Conservation (phyloP, 2,329 filamentous ascomycete species). For the Tolypocladium paradoxum region DNA sequence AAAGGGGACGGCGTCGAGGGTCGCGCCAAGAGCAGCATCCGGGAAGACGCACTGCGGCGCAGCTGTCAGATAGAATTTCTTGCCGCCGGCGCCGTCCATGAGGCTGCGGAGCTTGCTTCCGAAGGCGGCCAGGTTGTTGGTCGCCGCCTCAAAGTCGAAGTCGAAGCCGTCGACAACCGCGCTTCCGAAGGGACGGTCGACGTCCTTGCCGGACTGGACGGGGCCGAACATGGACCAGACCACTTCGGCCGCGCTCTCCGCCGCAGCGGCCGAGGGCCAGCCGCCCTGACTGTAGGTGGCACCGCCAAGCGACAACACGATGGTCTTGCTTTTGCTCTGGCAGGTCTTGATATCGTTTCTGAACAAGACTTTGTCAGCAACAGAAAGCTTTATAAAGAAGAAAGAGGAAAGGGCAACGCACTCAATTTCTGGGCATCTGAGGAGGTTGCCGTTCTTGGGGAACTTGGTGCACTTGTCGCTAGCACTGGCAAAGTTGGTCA, state of each 20-base stretch:
- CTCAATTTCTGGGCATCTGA: slow-evolving; percentile 55
- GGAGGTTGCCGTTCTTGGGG: slow-evolving; percentile 37
- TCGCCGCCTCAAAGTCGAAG: slow-evolving; percentile 58
- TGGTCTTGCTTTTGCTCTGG: slow-evolving; percentile 55
- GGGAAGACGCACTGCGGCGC: slow-evolving; percentile 61
- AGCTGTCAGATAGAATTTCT: slow-evolving; percentile 52
- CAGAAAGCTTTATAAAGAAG: neutral
- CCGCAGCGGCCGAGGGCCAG: slow-evolving; percentile 41
- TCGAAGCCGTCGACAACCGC: slow-evolving; percentile 65
- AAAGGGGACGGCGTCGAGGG: slow-evolving; percentile 45
- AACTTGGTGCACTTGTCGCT: slow-evolving; percentile 50
- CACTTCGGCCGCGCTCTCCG: slow-evolving; percentile 44
- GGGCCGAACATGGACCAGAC: slow-evolving; percentile 66
- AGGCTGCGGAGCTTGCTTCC: slow-evolving; percentile 42
- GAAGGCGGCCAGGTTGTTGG: slow-evolving; percentile 50
- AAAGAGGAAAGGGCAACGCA: slow-evolving; percentile 22
- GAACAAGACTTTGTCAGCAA: neutral
- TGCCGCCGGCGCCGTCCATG: slow-evolving; percentile 41
- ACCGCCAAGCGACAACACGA: slow-evolving; percentile 62
- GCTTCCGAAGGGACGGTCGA: slow-evolving; percentile 54
- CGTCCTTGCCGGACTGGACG: slow-evolving; percentile 24
- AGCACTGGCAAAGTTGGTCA: slow-evolving; percentile 54
- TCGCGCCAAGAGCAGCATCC: slow-evolving; percentile 45
- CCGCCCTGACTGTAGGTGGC: slow-evolving; percentile 60
- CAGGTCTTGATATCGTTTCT: slow-evolving; percentile 46